A percentile compares a stretch with the other conserved stretches of the same genome.
Evolutionary conservation across 371 early-diverging fungal genomes (phyloP).

Genomic region (Umbelopsis sp.): DNA sequence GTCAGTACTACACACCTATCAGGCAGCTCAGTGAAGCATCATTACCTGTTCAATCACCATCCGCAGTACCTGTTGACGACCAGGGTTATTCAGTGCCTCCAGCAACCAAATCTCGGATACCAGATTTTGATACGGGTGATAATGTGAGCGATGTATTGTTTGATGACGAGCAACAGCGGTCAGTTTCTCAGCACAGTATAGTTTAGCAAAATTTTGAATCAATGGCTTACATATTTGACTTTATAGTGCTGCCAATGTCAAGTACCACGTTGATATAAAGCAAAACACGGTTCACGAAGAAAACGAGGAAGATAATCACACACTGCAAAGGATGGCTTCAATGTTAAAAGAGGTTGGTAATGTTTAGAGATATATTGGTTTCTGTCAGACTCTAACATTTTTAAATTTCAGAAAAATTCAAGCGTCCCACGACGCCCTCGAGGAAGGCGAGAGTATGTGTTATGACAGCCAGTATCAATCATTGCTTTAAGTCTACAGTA

Average conservation of each 20-base stretch:
- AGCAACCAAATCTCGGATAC: constrained; percentile 38
- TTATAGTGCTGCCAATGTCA: neutral
- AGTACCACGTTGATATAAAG: constrained; percentile 13
- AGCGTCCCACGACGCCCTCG: neutral
- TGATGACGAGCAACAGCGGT: constrained; percentile 6
- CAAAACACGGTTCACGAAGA: constrained; percentile 6
- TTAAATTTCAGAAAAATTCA: neutral
- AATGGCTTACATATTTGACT: neutral
- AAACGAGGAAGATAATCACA: neutral
- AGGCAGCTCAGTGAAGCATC: neutral
- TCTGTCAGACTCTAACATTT: neutral
- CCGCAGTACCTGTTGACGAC: constrained; percentile 31
- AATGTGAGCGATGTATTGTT: neutral
- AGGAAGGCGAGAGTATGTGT: constrained; percentile 11
- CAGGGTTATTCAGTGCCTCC: constrained; percentile 53
- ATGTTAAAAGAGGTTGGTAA: constrained; percentile 7
- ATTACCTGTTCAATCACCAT: no score
- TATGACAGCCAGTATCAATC: neutral
- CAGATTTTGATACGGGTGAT: constrained; percentile 17
- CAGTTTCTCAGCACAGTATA: no score
- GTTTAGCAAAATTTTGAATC: no score
- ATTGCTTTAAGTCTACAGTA: neutral
- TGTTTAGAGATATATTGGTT: neutral
- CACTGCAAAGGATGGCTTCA: constrained; percentile 11
- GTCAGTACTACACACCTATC: neutral